These are phyloP conservation scores for Aristolochia fimbriata DNA, from an alignment of 164 flowering plant species.

Conservation along the genomic window DNA sequence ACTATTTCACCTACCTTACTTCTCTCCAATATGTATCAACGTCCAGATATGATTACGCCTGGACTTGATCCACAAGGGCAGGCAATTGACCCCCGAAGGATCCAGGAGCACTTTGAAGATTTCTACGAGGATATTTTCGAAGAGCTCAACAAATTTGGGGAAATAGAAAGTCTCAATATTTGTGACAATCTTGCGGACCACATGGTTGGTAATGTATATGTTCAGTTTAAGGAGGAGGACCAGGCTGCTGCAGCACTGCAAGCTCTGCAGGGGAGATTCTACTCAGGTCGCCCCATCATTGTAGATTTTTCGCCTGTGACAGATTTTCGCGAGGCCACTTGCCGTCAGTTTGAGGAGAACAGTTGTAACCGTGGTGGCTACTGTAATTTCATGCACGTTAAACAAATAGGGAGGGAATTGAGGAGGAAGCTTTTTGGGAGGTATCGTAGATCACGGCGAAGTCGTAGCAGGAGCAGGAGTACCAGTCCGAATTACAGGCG, in stretches of 20 bases:
- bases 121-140: conserved; percentile 66
- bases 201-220: conserved; percentile 82
- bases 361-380: conserved; percentile 72
- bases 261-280: conserved; percentile 54
- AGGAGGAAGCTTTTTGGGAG: conserved; percentile 54
- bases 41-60: conserved; percentile 66
- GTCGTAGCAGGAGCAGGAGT: conserved; percentile 52
- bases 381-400: conserved; percentile 73
- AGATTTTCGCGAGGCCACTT: conserved; percentile 68
- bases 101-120: conserved; percentile 58
- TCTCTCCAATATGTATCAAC: conserved; percentile 70
- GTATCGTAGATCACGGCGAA: conserved; percentile 22
- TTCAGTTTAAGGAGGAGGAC: conserved; percentile 79
- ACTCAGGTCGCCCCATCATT: conserved; percentile 81
- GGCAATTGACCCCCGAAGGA: conserved; percentile 49
- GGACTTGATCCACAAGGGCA: conserved; percentile 56
- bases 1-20: conserved; percentile 63
- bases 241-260: conserved; percentile 70
- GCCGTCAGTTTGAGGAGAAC: conserved; percentile 71
- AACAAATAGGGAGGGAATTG: conserved; percentile 52
- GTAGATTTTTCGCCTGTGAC: conserved; percentile 71
- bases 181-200: conserved; percentile 79
- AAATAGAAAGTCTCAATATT: conserved; percentile 61
- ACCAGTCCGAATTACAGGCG: conserved; percentile 29
- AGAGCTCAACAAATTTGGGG: conserved; percentile 72